These are phyloP conservation scores for Haematococcus sp. DNA, from an alignment of 139 green algal genomes.

Conservation along the genomic window DNA sequence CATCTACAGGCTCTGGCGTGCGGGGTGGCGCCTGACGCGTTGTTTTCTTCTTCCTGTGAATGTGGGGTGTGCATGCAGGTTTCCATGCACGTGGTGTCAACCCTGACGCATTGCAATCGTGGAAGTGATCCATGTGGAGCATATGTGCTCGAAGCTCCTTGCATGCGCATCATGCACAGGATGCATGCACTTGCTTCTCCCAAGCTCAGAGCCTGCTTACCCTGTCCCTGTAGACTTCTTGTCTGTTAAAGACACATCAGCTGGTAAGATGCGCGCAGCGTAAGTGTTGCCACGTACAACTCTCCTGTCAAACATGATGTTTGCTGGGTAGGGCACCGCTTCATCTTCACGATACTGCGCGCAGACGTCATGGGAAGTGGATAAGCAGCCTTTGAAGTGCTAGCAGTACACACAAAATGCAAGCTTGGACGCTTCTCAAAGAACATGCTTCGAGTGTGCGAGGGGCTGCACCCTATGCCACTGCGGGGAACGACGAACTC, in stretches of 20 bases:
- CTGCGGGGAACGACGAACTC: too few species aligned
- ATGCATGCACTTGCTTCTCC: too few species aligned
- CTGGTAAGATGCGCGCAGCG: conserved; percentile 63
- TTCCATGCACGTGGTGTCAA: background rate
- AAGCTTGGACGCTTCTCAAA: too few species aligned
- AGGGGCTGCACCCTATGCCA: too few species aligned
- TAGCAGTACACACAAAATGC: background rate
- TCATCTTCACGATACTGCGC: conserved; percentile 60
- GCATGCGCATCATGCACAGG: too few species aligned
- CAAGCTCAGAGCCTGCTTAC: too few species aligned
- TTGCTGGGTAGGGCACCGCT: conserved; percentile 22
- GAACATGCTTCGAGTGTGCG: too few species aligned
- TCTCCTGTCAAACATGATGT: conserved; percentile 88
- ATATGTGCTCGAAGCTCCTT: too few species aligned
- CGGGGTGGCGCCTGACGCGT: conserved; percentile 23
- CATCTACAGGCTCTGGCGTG: conserved; percentile 75
- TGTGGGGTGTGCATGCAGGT: background rate
- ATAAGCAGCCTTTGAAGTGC: background rate
- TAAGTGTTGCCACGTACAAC: conserved; percentile 88
- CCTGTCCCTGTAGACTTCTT: conserved; percentile 2
- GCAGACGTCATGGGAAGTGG: background rate
- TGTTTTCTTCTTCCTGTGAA: conserved; percentile 32
- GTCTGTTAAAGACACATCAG: conserved; percentile 39
- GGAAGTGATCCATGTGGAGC: too few species aligned
- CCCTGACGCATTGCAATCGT: background rate